phyloP scores from a whole-genome alignment of 2,329 filamentous ascomycete genomes.

The Ceratocystis lukuohia region DNA sequence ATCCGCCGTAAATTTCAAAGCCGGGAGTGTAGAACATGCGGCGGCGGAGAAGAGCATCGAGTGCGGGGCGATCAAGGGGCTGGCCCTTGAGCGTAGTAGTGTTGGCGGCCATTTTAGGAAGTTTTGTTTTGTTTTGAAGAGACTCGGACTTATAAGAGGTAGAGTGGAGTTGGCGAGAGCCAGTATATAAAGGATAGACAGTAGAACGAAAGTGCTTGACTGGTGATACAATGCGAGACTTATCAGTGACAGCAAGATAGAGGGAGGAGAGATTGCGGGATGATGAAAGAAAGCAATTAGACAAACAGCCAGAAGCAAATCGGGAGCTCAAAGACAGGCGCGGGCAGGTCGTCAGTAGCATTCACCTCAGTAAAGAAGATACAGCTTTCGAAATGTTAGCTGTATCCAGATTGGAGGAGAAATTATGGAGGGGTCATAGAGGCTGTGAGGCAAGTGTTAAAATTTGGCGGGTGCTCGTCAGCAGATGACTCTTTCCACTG shows the following conservation, averaged over 20 bases:
- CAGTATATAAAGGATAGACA: not conserved
- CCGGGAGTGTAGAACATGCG: conserved; percentile 90
- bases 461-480: conserved; percentile 7
- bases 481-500: conserved; percentile 4
- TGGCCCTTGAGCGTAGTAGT: conserved; percentile 76
- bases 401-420: conserved; percentile 6
- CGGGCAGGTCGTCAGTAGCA: conserved; percentile 4
- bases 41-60: conserved; percentile 77
- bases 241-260: not conserved
- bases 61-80: conserved; percentile 65
- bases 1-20: conserved; percentile 89
- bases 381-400: conserved; percentile 12
- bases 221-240: not conserved
- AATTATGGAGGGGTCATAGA: not conserved
- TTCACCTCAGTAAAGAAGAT: conserved; percentile 11
- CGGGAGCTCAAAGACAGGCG: conserved; percentile 5
- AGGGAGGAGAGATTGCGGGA: conserved; percentile 5
- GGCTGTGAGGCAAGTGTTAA: conserved; percentile 8
- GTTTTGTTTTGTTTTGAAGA: conserved; percentile 16
- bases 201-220: not conserved
- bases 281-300: not conserved
- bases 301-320: not conserved
- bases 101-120: conserved; percentile 34
- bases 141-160: not conserved
- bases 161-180: not conserved